Base-by-base conservation (phyloP, 2,329 filamentous ascomycete species). In the Ascosphaera apis region DNA sequence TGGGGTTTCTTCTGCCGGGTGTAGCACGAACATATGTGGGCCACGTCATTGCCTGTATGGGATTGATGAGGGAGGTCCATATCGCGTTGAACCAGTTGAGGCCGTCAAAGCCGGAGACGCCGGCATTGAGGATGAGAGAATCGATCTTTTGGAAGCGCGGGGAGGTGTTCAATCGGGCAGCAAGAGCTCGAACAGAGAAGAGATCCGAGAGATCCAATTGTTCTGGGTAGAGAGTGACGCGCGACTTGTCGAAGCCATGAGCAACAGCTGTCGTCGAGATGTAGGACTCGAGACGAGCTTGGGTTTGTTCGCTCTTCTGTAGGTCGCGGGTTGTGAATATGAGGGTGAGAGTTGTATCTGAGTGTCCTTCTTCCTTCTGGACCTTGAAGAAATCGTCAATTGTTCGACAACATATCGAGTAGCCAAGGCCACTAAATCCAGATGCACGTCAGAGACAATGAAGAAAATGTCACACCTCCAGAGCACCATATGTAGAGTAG, bases 301-400 rank as follows among this genome's bases (percentile, higher is more conserved):
- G 65, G 3, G 84, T 88, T 39, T 77, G 74, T 40, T 67, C 64
- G 35, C 76, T 77, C 60, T 93, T 93, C 41, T 62, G 58, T 31
- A 63, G 52, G 47, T 74, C 76, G 43, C 86, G 78, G 1, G 86
- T 92, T 4, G 82, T 91, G 43, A 81, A 73, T 42, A 93, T 71
- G 37, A 93, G 65, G 45, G 81, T 68, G 32, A 95, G 69, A 47
- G 76, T 71, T n/a, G n/a, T n/a, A n/a, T n/a, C n/a, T n/a, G n/a
- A n/a, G n/a, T n/a, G n/a, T n/a, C n/a, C n/a, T n/a, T n/a, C n/a
- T n/a, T n/a, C n/a, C n/a, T n/a, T n/a, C 39, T 79, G 67, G 19
- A 64, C 62, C 34, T 70, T 61, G 40, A 91, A 70, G 61, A 92
- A 93, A 48, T 91, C 80, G 60, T 92, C 81, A 46, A 91, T 86